Evolutionary conservation across 331 rosid genomes (phyloP), one percentile per base, ranked within the genome.

Genomic region (Malus hybrid): DNA sequence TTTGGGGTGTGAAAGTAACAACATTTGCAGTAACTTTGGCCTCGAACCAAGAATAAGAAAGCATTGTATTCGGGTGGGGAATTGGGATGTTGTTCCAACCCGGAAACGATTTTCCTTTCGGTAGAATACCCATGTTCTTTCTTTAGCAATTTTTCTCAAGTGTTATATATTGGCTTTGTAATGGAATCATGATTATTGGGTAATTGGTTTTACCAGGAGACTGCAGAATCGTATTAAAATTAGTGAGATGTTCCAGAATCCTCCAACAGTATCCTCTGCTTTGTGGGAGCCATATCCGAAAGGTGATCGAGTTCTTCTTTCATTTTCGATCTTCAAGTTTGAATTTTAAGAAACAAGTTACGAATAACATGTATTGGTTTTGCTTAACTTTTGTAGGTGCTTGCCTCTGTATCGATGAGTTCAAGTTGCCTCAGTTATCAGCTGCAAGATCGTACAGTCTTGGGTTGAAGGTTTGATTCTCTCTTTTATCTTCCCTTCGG

Each of bases 381-480:
- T 10, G 80, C 65, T 69, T 2, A 52, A 42, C 65, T 39, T 59
- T 79, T 80, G 73, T 85, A 92, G 96, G 90, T 69, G 39, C 62
- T 79, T 81, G 54, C 65, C 71, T 76, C 28, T 59, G 76, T 13
- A 66, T 69, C 54, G 12, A 77, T 72, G 88, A 85, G 78, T 65
- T 81, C 48, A 83, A 66, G 77, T 76, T 82, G 65, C 86, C 84
- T 3, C 89, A 73, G 11, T 69, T 89, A n/a, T 89, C 92, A 60
- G 84, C 90, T 77, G 85, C 84, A 6, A 71, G 77, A 66, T 79
- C 92, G 33, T 80, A 81, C 84, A 44, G 82, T 44, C 74, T 71
- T 54, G 79, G 80, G 56, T 75, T 82, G n/a, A 88, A 93, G 98
- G 97, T 93, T 77, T 19, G 73, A 70, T 28, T 28, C 65, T 75